Conservation (phyloP, 345 rosid genomes). For the Ceriops decandra region DNA sequence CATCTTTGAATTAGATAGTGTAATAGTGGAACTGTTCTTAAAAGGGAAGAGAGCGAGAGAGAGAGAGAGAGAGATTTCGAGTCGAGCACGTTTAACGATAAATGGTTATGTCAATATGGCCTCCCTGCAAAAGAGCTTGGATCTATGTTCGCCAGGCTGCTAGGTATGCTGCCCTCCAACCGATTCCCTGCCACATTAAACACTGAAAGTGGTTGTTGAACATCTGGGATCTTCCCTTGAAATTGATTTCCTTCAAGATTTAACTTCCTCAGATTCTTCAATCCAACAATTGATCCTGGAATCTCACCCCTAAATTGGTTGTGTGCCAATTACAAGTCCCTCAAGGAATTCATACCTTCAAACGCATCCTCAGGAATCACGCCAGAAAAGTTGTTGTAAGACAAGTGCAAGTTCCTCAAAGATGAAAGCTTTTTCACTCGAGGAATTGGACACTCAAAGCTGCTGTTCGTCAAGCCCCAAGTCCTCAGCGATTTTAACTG, state of each 20-base stretch:
- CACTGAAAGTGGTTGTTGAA: conserved; percentile 33
- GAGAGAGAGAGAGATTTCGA: background rate
- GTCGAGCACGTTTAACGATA: too few relatives aligned
- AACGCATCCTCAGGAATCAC: conserved; percentile 41
- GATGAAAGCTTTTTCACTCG: conserved; percentile 32
- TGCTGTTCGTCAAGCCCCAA: conserved; percentile 57
- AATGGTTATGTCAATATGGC: background rate
- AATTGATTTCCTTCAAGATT: conserved; percentile 55
- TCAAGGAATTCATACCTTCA: conserved; percentile 43
- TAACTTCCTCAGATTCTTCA: conserved; percentile 43
- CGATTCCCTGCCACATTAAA: conserved; percentile 51
- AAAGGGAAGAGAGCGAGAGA: too few relatives aligned
- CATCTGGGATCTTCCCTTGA: conserved; percentile 49
- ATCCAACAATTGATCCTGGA: conserved; percentile 45
- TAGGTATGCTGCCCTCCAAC: conserved; percentile 53
- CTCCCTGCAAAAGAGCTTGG: conserved; percentile 47
- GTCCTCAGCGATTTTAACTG: conserved; percentile 36
- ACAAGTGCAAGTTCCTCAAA: conserved; percentile 48
- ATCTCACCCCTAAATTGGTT: conserved; percentile 52
- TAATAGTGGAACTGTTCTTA: too few relatives aligned
- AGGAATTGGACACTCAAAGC: conserved; percentile 57
- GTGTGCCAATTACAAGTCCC: conserved; percentile 45
- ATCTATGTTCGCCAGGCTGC: conserved; percentile 31
- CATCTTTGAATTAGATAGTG: too few relatives aligned
- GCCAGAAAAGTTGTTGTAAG: conserved; percentile 55